These are phyloP conservation scores for Pseudoturritis turrita DNA, from an alignment of 345 rosid species.

Conservation along the genomic window DNA sequence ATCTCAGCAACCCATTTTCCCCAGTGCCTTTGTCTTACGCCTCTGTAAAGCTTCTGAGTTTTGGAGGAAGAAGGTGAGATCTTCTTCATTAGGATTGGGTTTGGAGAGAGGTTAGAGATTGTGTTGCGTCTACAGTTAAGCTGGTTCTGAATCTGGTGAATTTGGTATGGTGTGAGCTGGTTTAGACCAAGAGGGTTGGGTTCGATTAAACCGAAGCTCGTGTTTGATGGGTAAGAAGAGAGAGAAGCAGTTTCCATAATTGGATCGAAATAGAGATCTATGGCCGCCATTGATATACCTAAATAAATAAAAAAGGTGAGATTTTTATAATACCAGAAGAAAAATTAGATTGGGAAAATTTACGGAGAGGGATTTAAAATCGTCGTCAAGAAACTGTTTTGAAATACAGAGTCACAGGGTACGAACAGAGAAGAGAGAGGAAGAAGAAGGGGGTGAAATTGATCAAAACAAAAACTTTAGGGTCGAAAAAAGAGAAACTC, in stretches of 20 bases:
- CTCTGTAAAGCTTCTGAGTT: slow-evolving; percentile 58
- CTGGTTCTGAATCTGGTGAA: slow-evolving; percentile 61
- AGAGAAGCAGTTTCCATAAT: slow-evolving; percentile 31
- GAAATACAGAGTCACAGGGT: not conserved
- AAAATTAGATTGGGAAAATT: too few relatives aligned
- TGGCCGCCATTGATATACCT: slow-evolving; percentile 39
- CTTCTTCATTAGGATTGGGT: slow-evolving; percentile 50
- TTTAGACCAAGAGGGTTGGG: slow-evolving; percentile 44
- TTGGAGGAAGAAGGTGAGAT: not conserved
- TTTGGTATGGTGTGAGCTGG: slow-evolving; percentile 55
- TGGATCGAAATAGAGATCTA: slow-evolving; percentile 38
- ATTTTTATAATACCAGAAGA: slow-evolving; percentile 7
- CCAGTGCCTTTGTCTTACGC: slow-evolving; percentile 90
- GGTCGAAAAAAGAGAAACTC: not conserved
- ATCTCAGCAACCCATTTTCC: slow-evolving; percentile 92
- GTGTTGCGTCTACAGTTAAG: slow-evolving; percentile 28
- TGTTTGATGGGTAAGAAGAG: not conserved
- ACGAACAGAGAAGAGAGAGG: not conserved
- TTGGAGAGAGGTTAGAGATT: slow-evolving; percentile 35
- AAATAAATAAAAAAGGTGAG: slow-evolving; percentile 1
- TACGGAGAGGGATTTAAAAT: too few relatives aligned
- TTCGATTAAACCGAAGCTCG: slow-evolving; percentile 24
- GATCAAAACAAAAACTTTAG: not conserved
- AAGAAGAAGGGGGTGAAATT: not conserved
- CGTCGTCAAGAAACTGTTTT: not conserved